Evolutionary conservation across 2,329 filamentous ascomycete genomes (phyloP), one percentile per base, ranked within the genome.

Genomic region (Claviceps digitariae): DNA sequence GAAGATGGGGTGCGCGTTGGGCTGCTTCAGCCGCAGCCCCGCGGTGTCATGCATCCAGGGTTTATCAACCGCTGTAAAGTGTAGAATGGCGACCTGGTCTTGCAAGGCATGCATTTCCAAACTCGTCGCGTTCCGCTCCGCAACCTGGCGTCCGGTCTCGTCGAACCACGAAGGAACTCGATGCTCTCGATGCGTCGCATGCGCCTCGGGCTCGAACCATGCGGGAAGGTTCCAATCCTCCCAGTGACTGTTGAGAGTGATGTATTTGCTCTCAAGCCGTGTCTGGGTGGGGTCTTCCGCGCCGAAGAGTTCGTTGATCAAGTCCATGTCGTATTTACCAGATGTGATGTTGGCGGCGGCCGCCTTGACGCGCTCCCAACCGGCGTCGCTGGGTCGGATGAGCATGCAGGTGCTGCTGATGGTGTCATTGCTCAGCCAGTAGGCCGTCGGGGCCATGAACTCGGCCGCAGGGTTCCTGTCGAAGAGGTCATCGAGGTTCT

Each of bases 401-500:
- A 60, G 53, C 57, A 60, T 59, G 12, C 55, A 53, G 41, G 58
- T 59, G 45, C 57, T 60, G 43, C 51, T 55, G 44, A 60, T 31
- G 21, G 45, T 56, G n/a, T 23, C 12, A 12, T 57, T 40, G 3
- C 46, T 43, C 1, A 57, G 36, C 58, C 56, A 60, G 41, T 60
- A 60, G 7, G 56, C 57, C 15, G 36, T 52, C 21, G 57, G 52
- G 13, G 57, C 55, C 15, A 49, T 48, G 21, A 58, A 38, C 23
- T 54, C 48, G 17, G 51, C 46, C 4, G 40, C 46, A 2, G 55
- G 55, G 17, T n/a, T 46, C 13, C 52, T 25, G 20, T 58, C 48
- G 47, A 60, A 59, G 4, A 58, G 25, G 12, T 45, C 20, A 36
- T 60, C 57, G 21, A 59, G 50, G n/a, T 50, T 52, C 34, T 54